A percentile compares a stretch with the other conserved stretches of the same genome.
These are phyloP conservation scores for Aaosphaeria arxii DNA, from an alignment of 2,329 filamentous ascomycete genomes.

Conservation along the genomic window DNA sequence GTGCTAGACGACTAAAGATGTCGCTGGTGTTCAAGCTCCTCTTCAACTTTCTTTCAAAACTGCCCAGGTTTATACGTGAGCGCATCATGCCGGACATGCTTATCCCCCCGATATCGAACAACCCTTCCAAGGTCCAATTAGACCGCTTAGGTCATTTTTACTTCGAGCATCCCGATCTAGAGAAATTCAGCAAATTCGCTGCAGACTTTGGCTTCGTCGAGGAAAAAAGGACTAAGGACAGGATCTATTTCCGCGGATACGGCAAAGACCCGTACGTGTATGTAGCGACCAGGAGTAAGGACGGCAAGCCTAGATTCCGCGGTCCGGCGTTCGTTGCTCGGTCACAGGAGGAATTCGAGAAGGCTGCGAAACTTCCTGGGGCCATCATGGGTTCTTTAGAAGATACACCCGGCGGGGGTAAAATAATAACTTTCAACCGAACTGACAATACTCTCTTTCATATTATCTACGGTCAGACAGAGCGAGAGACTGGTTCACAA, in stretches of 20 bases:
- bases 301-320: constrained; percentile 45
- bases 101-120: not conserved
- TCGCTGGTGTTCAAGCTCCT: not conserved
- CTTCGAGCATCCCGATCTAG: constrained; percentile 1
- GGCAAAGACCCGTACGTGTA: constrained; percentile 56
- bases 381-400: constrained; percentile 26
- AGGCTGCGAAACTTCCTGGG: constrained; percentile 34
- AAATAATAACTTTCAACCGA: not conserved
- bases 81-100: constrained; percentile 1
- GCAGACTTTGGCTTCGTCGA: constrained; percentile 5
- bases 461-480: constrained; percentile 49
- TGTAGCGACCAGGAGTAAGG: constrained; percentile 18
- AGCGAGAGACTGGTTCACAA: constrained; percentile 42
- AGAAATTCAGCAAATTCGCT: constrained; percentile 1
- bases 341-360: constrained; percentile 51
- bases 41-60: not conserved
- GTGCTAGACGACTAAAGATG: no score
- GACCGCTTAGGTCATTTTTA: constrained; percentile 1
- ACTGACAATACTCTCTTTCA: constrained; percentile 43
- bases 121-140: constrained; percentile 2
- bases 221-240: not conserved
- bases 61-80: constrained; percentile 1
- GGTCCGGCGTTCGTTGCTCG: constrained; percentile 55
- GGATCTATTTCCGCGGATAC: constrained; percentile 57
- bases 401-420: not conserved